These are phyloP conservation scores for Choiromyces venosus DNA, from an alignment of 495 filamentous ascomycete genomes.

Conservation along the genomic window DNA sequence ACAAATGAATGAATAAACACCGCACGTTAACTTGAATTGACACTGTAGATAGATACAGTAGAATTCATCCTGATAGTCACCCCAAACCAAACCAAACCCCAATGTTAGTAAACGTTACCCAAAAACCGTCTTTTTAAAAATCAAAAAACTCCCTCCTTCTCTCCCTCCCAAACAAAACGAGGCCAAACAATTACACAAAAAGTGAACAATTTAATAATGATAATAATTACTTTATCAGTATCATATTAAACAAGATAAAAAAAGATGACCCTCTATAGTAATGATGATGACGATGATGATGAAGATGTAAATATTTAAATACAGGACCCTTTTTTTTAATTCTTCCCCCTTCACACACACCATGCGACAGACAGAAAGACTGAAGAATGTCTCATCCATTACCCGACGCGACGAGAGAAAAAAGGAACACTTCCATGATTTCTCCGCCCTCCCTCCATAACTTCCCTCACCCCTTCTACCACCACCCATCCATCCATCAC, in stretches of 20 bases:
- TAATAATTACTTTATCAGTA: neutral
- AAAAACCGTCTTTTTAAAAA: neutral
- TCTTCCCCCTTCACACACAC: neutral
- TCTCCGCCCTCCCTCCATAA: conserved; percentile 11
- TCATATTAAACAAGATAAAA: neutral
- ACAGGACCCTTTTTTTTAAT: neutral
- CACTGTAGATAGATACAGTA: neutral
- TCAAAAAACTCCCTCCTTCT: neutral
- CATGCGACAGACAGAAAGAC: neutral
- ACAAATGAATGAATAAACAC: neutral
- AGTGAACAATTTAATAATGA: neutral
- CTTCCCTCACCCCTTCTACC: conserved; percentile 31
- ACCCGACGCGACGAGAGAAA: conserved; percentile 32
- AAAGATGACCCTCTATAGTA: conserved; percentile 4
- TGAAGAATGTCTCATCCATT: conserved; percentile 1
- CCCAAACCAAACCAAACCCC: neutral
- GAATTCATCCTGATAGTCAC: neutral
- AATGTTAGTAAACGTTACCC: neutral
- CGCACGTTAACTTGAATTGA: neutral
- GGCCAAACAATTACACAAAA: neutral
- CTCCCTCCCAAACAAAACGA: neutral
- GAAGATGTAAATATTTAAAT: conserved; percentile 1
- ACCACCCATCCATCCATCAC: conserved; percentile 20
- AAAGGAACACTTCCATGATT: conserved; percentile 39
- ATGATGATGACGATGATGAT: neutral